phyloP scores from a whole-genome alignment of 2,329 filamentous ascomycete genomes.

The Magnaporthiopsis rhizophila region DNA sequence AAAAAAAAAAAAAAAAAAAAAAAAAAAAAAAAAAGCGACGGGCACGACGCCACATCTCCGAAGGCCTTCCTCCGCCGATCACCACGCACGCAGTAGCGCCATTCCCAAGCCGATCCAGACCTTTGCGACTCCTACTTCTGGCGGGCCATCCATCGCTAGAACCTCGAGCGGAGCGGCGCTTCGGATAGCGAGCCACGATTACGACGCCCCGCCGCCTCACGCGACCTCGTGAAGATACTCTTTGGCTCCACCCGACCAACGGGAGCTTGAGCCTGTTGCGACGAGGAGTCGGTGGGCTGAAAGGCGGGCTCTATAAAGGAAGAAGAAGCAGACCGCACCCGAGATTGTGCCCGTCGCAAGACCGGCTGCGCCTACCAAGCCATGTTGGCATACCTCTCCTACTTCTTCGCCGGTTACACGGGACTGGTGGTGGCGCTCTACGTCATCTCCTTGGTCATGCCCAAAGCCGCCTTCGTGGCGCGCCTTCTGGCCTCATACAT shows the following conservation, averaged over 20 bases:
- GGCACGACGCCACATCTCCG: background rate
- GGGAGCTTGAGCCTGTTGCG: background rate
- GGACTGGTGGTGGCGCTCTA: slow-evolving; percentile 50
- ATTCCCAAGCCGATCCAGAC: background rate
- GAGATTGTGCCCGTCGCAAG: background rate
- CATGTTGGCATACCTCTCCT: slow-evolving; percentile 24
- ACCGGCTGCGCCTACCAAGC: background rate
- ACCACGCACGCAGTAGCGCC: background rate
- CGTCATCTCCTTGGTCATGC: slow-evolving; percentile 49
- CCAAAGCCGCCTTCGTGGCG: slow-evolving; percentile 58
- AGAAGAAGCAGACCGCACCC: background rate
- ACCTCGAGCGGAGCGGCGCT: background rate
- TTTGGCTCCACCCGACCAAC: background rate
- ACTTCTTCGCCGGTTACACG: slow-evolving; percentile 44
- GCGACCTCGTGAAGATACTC: background rate
- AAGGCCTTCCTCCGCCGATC: background rate
- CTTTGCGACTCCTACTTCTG: background rate
- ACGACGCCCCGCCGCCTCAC: background rate
- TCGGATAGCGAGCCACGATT: background rate
- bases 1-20: background rate
- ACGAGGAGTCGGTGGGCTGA: background rate
- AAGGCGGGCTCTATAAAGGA: background rate
- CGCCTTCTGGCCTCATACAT: slow-evolving; percentile 61
- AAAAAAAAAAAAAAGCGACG: background rate
- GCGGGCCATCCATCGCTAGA: background rate